These are phyloP conservation scores for Selenicereus undatus DNA, from an alignment of 148 eudicot genomes.

Conservation along the genomic window DNA sequence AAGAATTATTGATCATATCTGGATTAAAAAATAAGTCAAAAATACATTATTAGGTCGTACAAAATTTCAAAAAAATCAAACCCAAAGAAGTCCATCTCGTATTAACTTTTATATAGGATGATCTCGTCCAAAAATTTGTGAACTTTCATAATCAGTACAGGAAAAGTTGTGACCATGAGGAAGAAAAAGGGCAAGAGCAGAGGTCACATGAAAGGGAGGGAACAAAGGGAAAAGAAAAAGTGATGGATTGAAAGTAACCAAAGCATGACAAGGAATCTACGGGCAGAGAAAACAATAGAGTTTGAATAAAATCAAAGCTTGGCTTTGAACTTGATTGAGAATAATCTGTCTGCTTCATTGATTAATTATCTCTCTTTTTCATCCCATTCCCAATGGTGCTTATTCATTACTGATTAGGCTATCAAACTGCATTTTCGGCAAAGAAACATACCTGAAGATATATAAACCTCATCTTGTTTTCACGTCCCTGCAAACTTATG, in stretches of 20 bases:
- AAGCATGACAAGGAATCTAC: not conserved
- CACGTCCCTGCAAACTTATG: no score
- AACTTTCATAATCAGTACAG: not conserved
- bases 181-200: no score
- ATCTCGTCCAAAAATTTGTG: not conserved
- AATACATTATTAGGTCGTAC: no score
- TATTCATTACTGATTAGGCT: not conserved
- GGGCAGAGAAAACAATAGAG: not conserved
- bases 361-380: no score
- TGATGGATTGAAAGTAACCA: not conserved
- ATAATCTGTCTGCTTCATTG: not conserved
- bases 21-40: no score
- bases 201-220: not conserved
- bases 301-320: not conserved
- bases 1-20: no score
- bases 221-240: conserved; percentile 4
- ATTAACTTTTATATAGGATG: no score
- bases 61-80: no score
- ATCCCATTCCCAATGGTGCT: not conserved
- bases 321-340: not conserved
- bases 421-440: not conserved
- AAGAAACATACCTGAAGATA: no score
- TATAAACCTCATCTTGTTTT: no score
- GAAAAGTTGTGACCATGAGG: not conserved
- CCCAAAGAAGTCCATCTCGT: no score